Evolutionary conservation across 495 filamentous ascomycete genomes (phyloP), one percentile per base, ranked within the genome.

Genomic region (Neurospora cerealis): DNA sequence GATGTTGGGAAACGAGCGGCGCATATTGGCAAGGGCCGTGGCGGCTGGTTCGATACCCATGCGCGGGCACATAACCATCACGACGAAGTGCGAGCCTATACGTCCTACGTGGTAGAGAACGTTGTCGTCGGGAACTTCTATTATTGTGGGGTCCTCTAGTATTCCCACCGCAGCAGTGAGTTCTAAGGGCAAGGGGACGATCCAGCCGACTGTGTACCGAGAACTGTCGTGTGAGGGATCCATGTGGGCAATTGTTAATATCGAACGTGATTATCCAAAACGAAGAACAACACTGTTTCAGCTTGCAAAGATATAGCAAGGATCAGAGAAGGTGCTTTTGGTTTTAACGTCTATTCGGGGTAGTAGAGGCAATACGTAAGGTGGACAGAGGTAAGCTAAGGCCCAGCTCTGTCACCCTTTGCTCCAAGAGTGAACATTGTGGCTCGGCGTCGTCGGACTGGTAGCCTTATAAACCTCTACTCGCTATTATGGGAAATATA

Each of bases 191-290:
- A 88, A 75, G 2, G 86, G 83, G 74, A 83, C 87, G 40, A 89
- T 84, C 84, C 84, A 87, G 38, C 83, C 87, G 10, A 89, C 80
- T 3, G 80, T 84, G 74, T 86, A 89, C 3, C 10, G 21, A 24
- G 21, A 4, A 0, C 21, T 28, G 4, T 54, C 10, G 21, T 2
- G 21, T 2, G 21, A 5, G 1, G 46, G 21, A 19, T 5, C 10
- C 46, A 48, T 48, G 46, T 48, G n/a, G 44, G n/a, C 44, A 11
- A 48, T 4, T 11, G 44, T 48, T 24, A 2, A 46, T 2, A 19
- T 46, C 0, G 44, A 48, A 24, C 3, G 8, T 48, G 3, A 21
- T 48, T 48, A 48, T 48, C 17, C 42, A 46, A 44, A 38, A 38
- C 37, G 5, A 44, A 44, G 41, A 44, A 44, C 19, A n/a, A 44